A percentile compares a stretch with the other conserved stretches of the same genome.
Conservation (phyloP, 2,329 filamentous ascomycete genomes). For the Cytospora leucostoma region DNA sequence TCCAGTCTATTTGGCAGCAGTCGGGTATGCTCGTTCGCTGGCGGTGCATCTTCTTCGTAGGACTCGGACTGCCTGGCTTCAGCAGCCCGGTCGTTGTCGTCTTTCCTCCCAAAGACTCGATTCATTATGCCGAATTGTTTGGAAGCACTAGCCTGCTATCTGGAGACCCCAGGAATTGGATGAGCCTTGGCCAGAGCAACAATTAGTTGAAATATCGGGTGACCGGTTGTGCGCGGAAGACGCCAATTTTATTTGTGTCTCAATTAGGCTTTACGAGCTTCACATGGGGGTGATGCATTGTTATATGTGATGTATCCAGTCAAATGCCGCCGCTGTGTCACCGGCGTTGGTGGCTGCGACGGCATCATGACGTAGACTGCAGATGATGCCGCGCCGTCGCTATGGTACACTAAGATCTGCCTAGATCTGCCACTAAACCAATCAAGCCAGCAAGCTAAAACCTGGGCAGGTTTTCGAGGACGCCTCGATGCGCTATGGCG, state of each 20-base stretch:
- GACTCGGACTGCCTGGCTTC: constrained; percentile 31
- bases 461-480: neutral
- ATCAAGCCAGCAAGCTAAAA: neutral
- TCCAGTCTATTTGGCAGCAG: constrained; percentile 70
- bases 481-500: neutral
- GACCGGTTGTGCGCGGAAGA: neutral
- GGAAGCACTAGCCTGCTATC: neutral
- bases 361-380: constrained; percentile 13
- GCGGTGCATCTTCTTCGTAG: constrained; percentile 31
- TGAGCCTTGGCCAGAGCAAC: neutral
- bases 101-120: constrained; percentile 22
- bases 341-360: neutral
- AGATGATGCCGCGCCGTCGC: constrained; percentile 13
- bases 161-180: neutral
- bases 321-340: neutral
- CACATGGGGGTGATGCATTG: neutral
- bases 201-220: neutral
- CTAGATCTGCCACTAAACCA: constrained; percentile 1
- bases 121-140: constrained; percentile 20
- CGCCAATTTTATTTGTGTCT: neutral
- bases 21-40: constrained; percentile 58
- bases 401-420: constrained; percentile 8
- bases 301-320: neutral
- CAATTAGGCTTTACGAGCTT: neutral
- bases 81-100: constrained; percentile 33